A percentile compares a stretch with the other conserved stretches of the same genome.
Evolutionary conservation across 345 rosid species (phyloP).

Genomic region (Citrus maxima): DNA sequence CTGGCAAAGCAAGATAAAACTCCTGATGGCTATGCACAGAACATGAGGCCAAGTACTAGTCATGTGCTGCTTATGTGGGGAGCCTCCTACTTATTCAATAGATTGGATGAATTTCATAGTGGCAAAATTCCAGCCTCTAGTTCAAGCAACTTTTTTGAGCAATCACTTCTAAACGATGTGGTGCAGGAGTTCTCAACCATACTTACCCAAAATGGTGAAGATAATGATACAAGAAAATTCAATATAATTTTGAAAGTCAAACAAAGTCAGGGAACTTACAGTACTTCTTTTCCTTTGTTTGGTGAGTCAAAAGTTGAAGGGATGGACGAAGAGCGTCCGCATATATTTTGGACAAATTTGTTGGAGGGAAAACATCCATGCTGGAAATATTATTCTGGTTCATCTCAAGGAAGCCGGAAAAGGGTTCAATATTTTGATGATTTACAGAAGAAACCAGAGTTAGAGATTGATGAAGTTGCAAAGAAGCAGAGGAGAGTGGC

Average conservation of each 20-base stretch:
- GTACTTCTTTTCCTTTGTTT: slow-evolving; percentile 39
- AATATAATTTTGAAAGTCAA: slow-evolving; percentile 55
- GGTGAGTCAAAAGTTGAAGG: slow-evolving; percentile 56
- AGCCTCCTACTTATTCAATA: slow-evolving; percentile 56
- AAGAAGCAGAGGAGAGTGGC: slow-evolving; percentile 59
- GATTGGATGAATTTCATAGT: slow-evolving; percentile 61
- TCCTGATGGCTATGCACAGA: slow-evolving; percentile 41
- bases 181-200: slow-evolving; percentile 49
- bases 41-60: slow-evolving; percentile 32
- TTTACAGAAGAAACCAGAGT: slow-evolving; percentile 23
- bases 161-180: slow-evolving; percentile 37
- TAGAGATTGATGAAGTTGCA: slow-evolving; percentile 29
- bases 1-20: slow-evolving; percentile 56
- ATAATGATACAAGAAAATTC: slow-evolving; percentile 26
- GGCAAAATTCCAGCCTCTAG: slow-evolving; percentile 18
- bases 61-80: slow-evolving; percentile 89
- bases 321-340: slow-evolving; percentile 50
- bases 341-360: slow-evolving; percentile 69
- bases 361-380: slow-evolving; percentile 54
- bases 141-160: slow-evolving; percentile 27
- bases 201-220: slow-evolving; percentile 42
- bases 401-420: slow-evolving; percentile 66
- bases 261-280: slow-evolving; percentile 49
- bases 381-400: slow-evolving; percentile 64
- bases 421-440: slow-evolving; percentile 41